phyloP scores from a whole-genome alignment of 2,329 filamentous ascomycete genomes.

The Colletotrichum endophyticum region DNA sequence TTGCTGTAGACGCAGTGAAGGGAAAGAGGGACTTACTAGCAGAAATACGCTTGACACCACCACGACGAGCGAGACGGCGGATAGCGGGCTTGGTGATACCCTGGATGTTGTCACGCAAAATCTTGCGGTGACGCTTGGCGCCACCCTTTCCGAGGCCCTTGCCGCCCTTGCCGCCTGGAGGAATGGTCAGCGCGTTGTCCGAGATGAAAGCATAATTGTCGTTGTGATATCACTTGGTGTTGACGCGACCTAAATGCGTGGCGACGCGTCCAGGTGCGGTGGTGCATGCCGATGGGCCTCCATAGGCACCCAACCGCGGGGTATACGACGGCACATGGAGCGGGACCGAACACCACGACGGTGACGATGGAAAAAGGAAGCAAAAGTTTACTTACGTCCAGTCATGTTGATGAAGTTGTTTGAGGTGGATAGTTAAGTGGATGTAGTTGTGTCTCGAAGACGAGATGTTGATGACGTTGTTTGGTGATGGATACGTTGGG shows the following conservation, averaged over 20 bases:
- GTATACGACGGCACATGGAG: not conserved
- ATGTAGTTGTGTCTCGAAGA: constrained; percentile 3
- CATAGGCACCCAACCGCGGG: not conserved
- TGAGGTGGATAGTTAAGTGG: constrained; percentile 1
- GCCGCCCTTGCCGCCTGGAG: constrained; percentile 86
- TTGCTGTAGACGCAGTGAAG: not conserved
- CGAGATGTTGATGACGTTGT: constrained; percentile 25
- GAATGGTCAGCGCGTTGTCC: constrained; percentile 1
- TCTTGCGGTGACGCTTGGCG: constrained; percentile 99
- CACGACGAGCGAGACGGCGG: constrained; percentile 97
- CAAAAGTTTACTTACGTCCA: constrained; percentile 66
- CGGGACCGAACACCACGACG: constrained; percentile 19
- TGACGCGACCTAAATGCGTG: not conserved
- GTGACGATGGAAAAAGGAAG: constrained; percentile 1
- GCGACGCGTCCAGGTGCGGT: not conserved
- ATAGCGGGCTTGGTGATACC: constrained; percentile 99
- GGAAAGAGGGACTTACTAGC: constrained; percentile 67
- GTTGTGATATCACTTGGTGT: not conserved
- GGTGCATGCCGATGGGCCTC: not conserved
- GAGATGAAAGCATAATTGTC: not conserved
- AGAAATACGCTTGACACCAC: constrained; percentile 99
- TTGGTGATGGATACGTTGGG: constrained; percentile 26
- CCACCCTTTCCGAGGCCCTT: constrained; percentile 98
- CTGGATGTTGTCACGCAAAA: constrained; percentile 99
- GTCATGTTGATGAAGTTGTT: constrained; percentile 63